phyloP scores from a whole-genome alignment of 495 filamentous ascomycete species.

The Penicillium atrosanguineum region DNA sequence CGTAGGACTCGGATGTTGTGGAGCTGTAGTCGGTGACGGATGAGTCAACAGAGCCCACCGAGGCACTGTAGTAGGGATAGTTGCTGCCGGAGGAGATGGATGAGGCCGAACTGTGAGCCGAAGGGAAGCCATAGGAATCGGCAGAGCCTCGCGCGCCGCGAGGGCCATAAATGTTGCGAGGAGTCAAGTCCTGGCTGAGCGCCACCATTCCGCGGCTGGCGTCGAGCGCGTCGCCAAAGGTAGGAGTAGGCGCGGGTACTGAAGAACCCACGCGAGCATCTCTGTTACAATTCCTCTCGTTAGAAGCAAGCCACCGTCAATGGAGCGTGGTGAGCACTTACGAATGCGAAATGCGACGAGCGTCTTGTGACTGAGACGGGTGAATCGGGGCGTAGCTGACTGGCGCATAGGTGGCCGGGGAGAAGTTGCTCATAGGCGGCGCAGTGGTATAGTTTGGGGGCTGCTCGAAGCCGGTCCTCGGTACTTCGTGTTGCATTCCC shows the following conservation, averaged over 20 bases:
- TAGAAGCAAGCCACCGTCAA: slow-evolving; percentile 1
- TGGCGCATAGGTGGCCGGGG: slow-evolving; percentile 55
- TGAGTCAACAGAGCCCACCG: slow-evolving; percentile 76
- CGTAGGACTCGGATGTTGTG: slow-evolving; percentile 79
- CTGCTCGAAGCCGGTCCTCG: slow-evolving; percentile 50
- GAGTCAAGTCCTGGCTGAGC: slow-evolving; percentile 82
- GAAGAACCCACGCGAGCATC: slow-evolving; percentile 59
- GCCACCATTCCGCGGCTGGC: slow-evolving; percentile 89
- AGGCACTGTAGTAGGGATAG: slow-evolving; percentile 75
- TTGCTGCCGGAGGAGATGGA: slow-evolving; percentile 83
- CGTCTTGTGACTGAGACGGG: slow-evolving; percentile 56
- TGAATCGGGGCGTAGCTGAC: slow-evolving; percentile 52
- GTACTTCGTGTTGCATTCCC: slow-evolving; percentile 67
- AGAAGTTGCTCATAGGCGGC: slow-evolving; percentile 64
- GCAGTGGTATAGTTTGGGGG: slow-evolving; percentile 66
- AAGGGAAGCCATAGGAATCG: slow-evolving; percentile 93
- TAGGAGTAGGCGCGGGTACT: slow-evolving; percentile 31
- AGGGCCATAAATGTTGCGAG: slow-evolving; percentile 81
- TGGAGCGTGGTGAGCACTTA: slow-evolving; percentile 55
- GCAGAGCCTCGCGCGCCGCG: slow-evolving; percentile 64
- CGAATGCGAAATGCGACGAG: slow-evolving; percentile 84
- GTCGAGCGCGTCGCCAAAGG: slow-evolving; percentile 72
- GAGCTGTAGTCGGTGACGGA: slow-evolving; percentile 95
- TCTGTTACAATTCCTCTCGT: slow-evolving; percentile 23
- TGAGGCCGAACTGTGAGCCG: slow-evolving; percentile 87